Percentiles rank a stretch among this genome's conserved stretches.
phyloP scores from a whole-genome alignment of 2,329 filamentous ascomycete genomes.

The Verticillium zaregamsianum region DNA sequence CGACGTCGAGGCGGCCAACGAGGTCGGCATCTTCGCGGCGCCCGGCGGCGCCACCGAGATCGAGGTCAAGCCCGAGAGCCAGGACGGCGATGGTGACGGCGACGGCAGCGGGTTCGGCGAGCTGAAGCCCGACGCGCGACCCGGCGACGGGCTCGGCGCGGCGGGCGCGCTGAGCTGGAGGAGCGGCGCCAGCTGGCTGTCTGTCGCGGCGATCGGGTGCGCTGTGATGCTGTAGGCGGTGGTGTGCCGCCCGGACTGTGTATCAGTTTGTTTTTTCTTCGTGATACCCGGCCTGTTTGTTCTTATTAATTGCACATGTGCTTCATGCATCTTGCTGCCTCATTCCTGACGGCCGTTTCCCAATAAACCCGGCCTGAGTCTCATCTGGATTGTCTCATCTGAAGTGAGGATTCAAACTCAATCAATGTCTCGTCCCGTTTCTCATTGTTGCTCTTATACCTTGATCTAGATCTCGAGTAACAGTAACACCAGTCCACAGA shows the following conservation, averaged over 20 bases:
- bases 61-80: slow-evolving; percentile 22
- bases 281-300: not conserved
- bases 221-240: not conserved
- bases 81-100: slow-evolving; percentile 13
- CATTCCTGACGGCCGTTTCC: too few relatives aligned
- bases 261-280: not conserved
- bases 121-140: slow-evolving; percentile 20
- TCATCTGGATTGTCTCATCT: too few relatives aligned
- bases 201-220: not conserved
- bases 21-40: slow-evolving; percentile 44
- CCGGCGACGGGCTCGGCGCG: slow-evolving; percentile 27
- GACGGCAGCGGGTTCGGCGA: slow-evolving; percentile 21
- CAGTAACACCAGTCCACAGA: not conserved
- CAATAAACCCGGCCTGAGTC: too few relatives aligned
- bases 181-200: slow-evolving; percentile 24
- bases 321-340: not conserved
- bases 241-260: not conserved
- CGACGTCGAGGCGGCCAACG: slow-evolving; percentile 35
- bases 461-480: not conserved
- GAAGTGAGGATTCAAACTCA: too few relatives aligned
- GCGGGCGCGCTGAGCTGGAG: slow-evolving; percentile 26
- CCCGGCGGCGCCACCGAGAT: slow-evolving; percentile 45
- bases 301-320: not conserved
- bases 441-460: not conserved
- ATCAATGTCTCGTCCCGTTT: too few relatives aligned